Conservation (phyloP, 805 yeast genomes). For the Saccharomyces jurei region DNA sequence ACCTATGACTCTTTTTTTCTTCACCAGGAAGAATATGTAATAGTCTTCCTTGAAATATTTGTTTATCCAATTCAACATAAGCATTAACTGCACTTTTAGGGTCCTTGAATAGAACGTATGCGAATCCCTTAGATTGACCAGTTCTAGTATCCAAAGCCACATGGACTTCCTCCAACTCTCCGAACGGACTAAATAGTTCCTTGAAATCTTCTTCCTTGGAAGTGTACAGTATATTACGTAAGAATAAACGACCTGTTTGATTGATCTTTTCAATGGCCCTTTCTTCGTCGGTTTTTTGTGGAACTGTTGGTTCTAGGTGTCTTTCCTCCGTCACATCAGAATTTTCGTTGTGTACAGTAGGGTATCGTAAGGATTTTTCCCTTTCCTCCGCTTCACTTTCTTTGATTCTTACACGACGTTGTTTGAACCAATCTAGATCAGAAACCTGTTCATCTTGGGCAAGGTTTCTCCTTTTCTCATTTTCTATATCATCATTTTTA, state of each 20-base stretch:
- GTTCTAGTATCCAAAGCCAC: constrained; percentile 86
- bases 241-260: constrained; percentile 72
- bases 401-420: constrained; percentile 62
- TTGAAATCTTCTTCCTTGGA: constrained; percentile 74
- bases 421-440: constrained; percentile 82
- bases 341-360: not conserved
- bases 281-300: constrained; percentile 37
- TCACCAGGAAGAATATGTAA: constrained; percentile 84
- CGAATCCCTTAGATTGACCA: constrained; percentile 87
- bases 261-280: constrained; percentile 43
- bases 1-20: constrained; percentile 66
- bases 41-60: constrained; percentile 88
- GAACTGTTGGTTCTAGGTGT: constrained; percentile 20
- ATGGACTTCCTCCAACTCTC: constrained; percentile 80
- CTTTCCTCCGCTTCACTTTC: constrained; percentile 34
- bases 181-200: constrained; percentile 56
- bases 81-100: constrained; percentile 72
- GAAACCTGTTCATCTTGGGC: constrained; percentile 49
- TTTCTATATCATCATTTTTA: constrained; percentile 21
- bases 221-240: constrained; percentile 76
- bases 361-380: constrained; percentile 3
- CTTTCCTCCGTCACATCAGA: constrained; percentile 6
- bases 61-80: constrained; percentile 66
- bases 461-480: constrained; percentile 16
- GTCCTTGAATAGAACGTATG: constrained; percentile 66